A percentile compares a stretch with the other conserved stretches of the same genome.
Conservation (phyloP, 768 basidiomycete species). For the Boletus insuetus region DNA sequence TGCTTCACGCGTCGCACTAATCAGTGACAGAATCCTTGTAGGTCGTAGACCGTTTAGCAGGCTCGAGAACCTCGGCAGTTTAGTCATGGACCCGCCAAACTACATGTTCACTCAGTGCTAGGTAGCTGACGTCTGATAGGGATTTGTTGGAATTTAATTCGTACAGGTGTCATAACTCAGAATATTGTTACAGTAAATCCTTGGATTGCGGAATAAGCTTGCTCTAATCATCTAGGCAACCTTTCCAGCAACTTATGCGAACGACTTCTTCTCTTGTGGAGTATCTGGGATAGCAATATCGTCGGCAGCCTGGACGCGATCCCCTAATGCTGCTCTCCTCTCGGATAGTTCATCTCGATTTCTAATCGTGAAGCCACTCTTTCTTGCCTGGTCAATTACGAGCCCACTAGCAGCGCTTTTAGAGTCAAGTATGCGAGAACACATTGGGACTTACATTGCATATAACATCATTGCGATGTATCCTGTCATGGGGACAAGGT, state of each 20-base stretch:
- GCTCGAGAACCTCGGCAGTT: conserved; percentile 74
- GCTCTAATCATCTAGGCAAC: not conserved
- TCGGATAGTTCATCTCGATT: conserved; percentile 43
- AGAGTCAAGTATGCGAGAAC: not conserved
- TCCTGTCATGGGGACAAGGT: conserved; percentile 58
- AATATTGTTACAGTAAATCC: conserved; percentile 1
- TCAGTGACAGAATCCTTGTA: conserved; percentile 29
- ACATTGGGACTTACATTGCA: conserved; percentile 44
- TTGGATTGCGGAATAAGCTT: not conserved
- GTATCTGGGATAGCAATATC: not conserved
- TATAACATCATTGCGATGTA: conserved; percentile 58
- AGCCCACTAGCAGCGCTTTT: conserved; percentile 41
- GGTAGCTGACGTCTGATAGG: conserved; percentile 9
- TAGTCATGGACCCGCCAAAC: conserved; percentile 29
- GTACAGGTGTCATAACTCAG: not conserved
- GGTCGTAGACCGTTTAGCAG: conserved; percentile 78
- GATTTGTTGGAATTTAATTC: conserved; percentile 16
- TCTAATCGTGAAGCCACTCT: conserved; percentile 48
- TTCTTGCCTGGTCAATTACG: conserved; percentile 48
- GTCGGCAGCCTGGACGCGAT: not conserved
- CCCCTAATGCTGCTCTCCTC: conserved; percentile 8
- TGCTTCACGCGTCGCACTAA: not conserved
- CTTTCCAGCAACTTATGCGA: conserved; percentile 13
- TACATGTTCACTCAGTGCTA: not conserved
- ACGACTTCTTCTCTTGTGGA: conserved; percentile 16